Evolutionary conservation across 169 alveolate genomes (phyloP), one percentile per base, ranked within the genome.

Genomic region (Plasmodium gallinaceum): DNA sequence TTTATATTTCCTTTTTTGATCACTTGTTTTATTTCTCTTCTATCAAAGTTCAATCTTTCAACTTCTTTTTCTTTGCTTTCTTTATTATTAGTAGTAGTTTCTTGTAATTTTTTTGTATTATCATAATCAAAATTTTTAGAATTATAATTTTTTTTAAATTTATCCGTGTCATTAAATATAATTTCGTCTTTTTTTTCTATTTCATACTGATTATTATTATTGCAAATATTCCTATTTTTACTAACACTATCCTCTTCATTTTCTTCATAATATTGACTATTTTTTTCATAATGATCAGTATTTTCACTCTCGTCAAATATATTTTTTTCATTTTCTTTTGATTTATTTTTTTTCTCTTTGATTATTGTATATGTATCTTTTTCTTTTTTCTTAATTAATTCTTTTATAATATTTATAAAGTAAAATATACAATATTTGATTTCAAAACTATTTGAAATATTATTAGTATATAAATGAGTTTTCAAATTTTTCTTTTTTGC

Each of bases 391-490:
- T 16, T 60, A 62, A 86, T 64, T 54, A 86, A 46, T 20, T 69
- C 42, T 10, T 46, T 51, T 45, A 86, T 66, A 20, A 71, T 60
- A 32, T 20, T 51, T 9, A 46, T 60, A 42, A 72, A 71, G 69
- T 86, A 52, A 64, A 57, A 86, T 20, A 71, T 52, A 16, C 71
- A 62, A 64, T 58, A 39, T 14, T 86, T 86, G 22, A 86, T 86
- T 72, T 86, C 92, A 32, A 86, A 71, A 39, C 92, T 70, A 18
- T 71, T 71, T 58, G 87, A 39, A 22, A 86, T 86, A 45, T 86
- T 86, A 26, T 86, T 72, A 60, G 92, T 86, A 51, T 86, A 57
- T 22, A 86, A 66, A 16, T 18, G 48, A 8, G 24, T 46, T 54
- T 72, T 72, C 8, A 37, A 1, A 24, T 18, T 61, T 48, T 61